These are phyloP conservation scores for Lepiota subincarnata DNA, from an alignment of 768 basidiomycete genomes.

Conservation along the genomic window DNA sequence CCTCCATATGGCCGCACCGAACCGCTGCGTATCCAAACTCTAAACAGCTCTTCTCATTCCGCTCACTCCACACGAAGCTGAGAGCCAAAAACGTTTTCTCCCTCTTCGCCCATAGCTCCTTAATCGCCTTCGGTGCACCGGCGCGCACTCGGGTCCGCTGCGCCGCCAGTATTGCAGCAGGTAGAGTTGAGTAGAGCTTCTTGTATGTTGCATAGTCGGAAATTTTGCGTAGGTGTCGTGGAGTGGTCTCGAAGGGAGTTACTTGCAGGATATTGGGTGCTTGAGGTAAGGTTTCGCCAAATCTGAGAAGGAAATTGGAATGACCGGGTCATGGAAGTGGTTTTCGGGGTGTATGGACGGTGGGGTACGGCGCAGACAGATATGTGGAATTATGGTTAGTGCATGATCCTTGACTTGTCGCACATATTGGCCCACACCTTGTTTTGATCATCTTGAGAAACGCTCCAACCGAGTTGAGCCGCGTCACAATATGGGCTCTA, in stretches of 20 bases:
- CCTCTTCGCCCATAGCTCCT: conserved; percentile 60
- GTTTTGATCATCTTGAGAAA: conserved; percentile 87
- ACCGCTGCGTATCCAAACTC: conserved; percentile 86
- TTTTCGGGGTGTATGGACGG: not conserved
- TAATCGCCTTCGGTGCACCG: conserved; percentile 63
- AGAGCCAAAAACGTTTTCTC: conserved; percentile 76
- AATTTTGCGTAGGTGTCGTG: conserved; percentile 67
- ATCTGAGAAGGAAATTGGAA: conserved; percentile 36
- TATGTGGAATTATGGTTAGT: conserved; percentile 6
- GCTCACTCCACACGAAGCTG: conserved; percentile 73
- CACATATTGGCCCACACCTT: conserved; percentile 35
- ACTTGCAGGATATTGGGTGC: conserved; percentile 71
- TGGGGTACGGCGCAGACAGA: not conserved
- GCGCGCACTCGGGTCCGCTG: conserved; percentile 58
- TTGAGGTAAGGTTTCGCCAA: conserved; percentile 69
- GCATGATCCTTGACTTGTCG: not conserved
- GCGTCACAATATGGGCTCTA: conserved; percentile 76
- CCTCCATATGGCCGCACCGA: conserved; percentile 65
- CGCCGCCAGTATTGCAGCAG: conserved; percentile 63
- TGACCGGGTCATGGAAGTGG: conserved; percentile 2
- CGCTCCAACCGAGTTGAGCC: conserved; percentile 62
- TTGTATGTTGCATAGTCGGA: conserved; percentile 65
- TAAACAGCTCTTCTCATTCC: conserved; percentile 60
- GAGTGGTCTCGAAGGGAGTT: conserved; percentile 61
- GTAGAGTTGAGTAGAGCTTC: conserved; percentile 66